phyloP scores from a whole-genome alignment of 306 rosid species.

The Begonia masoniana region DNA sequence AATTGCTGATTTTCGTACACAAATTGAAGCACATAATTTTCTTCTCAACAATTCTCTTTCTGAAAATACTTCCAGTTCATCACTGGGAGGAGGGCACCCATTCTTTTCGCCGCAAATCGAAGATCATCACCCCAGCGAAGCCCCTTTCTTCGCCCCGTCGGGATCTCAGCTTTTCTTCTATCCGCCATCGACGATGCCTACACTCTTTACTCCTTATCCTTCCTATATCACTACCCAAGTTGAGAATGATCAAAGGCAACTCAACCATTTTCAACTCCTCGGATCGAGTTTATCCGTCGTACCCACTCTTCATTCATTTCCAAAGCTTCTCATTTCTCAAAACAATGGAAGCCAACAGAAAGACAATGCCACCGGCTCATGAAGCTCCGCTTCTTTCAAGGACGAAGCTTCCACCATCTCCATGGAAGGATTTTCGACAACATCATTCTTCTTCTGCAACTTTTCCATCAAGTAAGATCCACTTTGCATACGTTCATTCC shows the following conservation, averaged over 20 bases:
- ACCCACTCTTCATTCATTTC: neutral
- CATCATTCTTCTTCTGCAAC: too few relatives aligned
- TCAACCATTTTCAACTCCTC: slow-evolving; percentile 30
- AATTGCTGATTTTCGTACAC: neutral
- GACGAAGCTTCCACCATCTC: too few relatives aligned
- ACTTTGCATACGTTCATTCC: too few relatives aligned
- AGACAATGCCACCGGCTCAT: neutral
- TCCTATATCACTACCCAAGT: slow-evolving; percentile 28
- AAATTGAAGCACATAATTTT: neutral
- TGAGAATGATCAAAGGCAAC: slow-evolving; percentile 10
- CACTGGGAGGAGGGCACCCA: too few relatives aligned
- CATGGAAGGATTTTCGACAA: too few relatives aligned
- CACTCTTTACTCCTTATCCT: slow-evolving; percentile 33
- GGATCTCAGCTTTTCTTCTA: slow-evolving; percentile 22
- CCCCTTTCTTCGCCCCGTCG: too few relatives aligned
- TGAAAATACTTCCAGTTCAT: neutral
- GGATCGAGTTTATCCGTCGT: slow-evolving; percentile 12
- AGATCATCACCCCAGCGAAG: too few relatives aligned
- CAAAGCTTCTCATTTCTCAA: neutral
- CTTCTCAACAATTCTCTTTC: slow-evolving; percentile 21
- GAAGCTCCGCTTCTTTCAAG: too few relatives aligned
- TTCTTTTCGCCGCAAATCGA: too few relatives aligned
- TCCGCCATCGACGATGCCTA: slow-evolving; percentile 24
- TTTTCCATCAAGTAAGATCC: too few relatives aligned
- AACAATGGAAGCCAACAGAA: neutral